Evolutionary conservation across 1,284 basidiomycete species (phyloP).

Genomic region (Polyporus tsugae): DNA sequence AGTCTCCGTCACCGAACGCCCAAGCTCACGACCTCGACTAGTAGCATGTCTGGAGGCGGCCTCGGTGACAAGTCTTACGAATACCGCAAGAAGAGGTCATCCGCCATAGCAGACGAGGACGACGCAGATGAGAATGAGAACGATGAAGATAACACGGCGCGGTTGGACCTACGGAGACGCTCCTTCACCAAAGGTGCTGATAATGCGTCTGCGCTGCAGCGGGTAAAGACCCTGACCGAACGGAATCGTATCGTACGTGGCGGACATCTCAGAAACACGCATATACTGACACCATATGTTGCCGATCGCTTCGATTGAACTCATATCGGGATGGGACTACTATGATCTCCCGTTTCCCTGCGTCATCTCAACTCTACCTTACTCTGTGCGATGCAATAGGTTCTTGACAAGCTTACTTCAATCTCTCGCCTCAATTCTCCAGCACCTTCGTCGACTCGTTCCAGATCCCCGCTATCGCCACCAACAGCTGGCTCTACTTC

Average conservation of each 20-base stretch:
- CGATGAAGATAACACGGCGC: conserved; percentile 73
- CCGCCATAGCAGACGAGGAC: conserved; percentile 50
- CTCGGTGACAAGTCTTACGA: conserved; percentile 38
- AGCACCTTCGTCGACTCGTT: conserved; percentile 42
- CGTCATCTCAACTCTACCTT: background rate
- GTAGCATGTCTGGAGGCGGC: conserved; percentile 46
- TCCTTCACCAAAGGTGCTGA: conserved; percentile 49
- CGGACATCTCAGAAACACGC: background rate
- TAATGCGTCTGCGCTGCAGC: conserved; percentile 65
- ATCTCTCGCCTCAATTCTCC: conserved; percentile 58
- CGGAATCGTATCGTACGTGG: conserved; percentile 71
- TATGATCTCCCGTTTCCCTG: conserved; percentile 1
- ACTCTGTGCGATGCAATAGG: conserved; percentile 47
- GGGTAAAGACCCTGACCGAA: conserved; percentile 73
- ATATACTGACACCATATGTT: conserved; percentile 23
- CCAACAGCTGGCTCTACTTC: conserved; percentile 41
- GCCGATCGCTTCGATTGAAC: conserved; percentile 23
- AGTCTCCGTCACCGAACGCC: conserved; percentile 52
- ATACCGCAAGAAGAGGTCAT: conserved; percentile 38
- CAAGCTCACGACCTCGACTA: conserved; percentile 27
- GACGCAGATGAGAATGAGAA: conserved; percentile 49
- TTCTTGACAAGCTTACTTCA: conserved; percentile 71
- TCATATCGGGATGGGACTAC: conserved; percentile 17
- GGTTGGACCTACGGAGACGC: conserved; percentile 54
- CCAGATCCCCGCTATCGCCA: conserved; percentile 45